These are phyloP conservation scores for Coemansia sp. DNA, from an alignment of 371 early-diverging fungal species.

Conservation along the genomic window DNA sequence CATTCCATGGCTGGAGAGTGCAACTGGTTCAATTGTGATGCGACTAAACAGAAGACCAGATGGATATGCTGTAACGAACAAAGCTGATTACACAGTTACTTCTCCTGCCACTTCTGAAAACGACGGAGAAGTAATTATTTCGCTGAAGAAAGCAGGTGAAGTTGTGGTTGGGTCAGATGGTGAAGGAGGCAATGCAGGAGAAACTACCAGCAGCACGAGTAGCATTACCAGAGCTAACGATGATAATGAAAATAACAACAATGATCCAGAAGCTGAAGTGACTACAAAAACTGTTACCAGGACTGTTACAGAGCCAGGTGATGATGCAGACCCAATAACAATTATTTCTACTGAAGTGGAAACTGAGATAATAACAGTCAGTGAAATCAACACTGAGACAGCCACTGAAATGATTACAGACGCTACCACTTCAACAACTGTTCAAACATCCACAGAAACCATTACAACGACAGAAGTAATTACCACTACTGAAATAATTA, in stretches of 20 bases:
- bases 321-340: background rate
- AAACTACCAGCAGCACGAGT: background rate
- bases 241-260: background rate
- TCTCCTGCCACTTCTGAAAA: background rate
- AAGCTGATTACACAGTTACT: background rate
- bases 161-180: constrained; percentile 2
- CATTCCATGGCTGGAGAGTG: background rate
- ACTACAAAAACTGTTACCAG: background rate
- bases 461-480: background rate
- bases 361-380: background rate
- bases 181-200: background rate
- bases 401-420: background rate
- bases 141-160: background rate
- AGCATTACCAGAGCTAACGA: background rate
- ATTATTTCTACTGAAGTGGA: background rate
- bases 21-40: background rate
- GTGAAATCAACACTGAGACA: background rate
- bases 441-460: background rate
- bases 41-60: constrained; percentile 2
- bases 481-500: background rate
- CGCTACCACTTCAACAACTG: background rate
- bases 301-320: background rate
- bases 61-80: background rate
- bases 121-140: background rate
- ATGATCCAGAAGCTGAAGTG: background rate